Evolutionary conservation across 441 rosid species (phyloP).

Genomic region (Biscutella laevigata): DNA sequence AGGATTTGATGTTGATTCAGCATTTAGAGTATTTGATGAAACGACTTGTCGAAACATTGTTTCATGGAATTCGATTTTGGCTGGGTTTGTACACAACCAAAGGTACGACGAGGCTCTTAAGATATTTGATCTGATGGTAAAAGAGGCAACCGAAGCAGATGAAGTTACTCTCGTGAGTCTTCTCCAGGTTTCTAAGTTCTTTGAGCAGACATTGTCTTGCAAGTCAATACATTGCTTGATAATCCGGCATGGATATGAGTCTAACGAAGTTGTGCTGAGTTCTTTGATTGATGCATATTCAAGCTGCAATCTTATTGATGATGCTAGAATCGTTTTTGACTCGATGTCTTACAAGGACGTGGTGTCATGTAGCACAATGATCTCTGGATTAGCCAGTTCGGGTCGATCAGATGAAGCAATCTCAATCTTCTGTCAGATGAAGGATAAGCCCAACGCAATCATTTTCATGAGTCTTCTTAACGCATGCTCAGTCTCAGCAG

Average conservation of each 20-base stretch:
- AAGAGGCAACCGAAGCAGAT: conserved; percentile 29
- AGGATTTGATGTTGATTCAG: conserved; percentile 35
- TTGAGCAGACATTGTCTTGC: conserved; percentile 30
- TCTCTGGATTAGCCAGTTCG: conserved; percentile 36
- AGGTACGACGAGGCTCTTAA: conserved; percentile 34
- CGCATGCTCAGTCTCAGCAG: conserved; percentile 41
- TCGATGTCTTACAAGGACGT: conserved; percentile 30
- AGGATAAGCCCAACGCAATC: conserved; percentile 28
- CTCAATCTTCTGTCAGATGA: conserved; percentile 35
- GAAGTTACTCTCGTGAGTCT: conserved; percentile 41
- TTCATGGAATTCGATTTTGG: conserved; percentile 50
- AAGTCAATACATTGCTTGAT: conserved; percentile 47
- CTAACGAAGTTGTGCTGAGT: conserved; percentile 30
- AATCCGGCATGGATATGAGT: conserved; percentile 32
- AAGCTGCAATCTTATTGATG: conserved; percentile 34
- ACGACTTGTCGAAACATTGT: conserved; percentile 32
- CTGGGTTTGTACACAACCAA: conserved; percentile 40
- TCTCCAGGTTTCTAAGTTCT: conserved; percentile 47
- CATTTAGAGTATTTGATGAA: conserved; percentile 32
- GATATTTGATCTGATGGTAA: conserved; percentile 31
- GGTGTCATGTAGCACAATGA: conserved; percentile 53
- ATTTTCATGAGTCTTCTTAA: conserved; percentile 37
- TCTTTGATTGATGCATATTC: conserved; percentile 60
- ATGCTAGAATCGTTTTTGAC: conserved; percentile 31
- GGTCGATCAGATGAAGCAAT: conserved; percentile 44